Evolutionary conservation across 768 basidiomycete genomes (phyloP).

Genomic region (Russula sp.): DNA sequence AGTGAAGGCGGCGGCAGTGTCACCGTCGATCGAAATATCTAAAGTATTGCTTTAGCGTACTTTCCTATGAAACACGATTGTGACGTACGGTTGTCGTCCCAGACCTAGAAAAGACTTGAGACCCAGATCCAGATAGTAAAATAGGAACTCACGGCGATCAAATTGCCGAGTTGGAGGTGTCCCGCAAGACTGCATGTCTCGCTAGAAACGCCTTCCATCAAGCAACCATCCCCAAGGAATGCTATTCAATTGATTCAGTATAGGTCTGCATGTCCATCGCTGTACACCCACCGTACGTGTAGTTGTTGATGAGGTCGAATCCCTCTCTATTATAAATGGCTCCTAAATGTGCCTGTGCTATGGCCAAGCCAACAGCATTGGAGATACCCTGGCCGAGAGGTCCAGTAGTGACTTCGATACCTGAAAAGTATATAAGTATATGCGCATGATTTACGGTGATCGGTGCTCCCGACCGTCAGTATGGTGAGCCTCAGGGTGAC

Average conservation of each 20-base stretch:
- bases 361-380: slow-evolving; percentile 90
- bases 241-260: slow-evolving; percentile 38
- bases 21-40: slow-evolving; percentile 97
- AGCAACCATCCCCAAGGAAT: slow-evolving; percentile 91
- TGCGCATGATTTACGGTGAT: slow-evolving; percentile 4
- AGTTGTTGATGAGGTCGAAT: slow-evolving; percentile 78
- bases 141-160: slow-evolving; percentile 67
- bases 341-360: slow-evolving; percentile 85
- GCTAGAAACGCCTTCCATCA: slow-evolving; percentile 94
- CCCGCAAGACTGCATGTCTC: slow-evolving; percentile 92
- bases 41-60: slow-evolving; percentile 13
- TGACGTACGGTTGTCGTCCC: slow-evolving; percentile 88
- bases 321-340: slow-evolving; percentile 87
- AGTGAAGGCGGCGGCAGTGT: slow-evolving; percentile 89
- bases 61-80: neutral
- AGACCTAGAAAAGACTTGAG: slow-evolving; percentile 48
- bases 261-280: slow-evolving; percentile 1
- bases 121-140: slow-evolving; percentile 9
- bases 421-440: slow-evolving; percentile 31
- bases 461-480: slow-evolving; percentile 45
- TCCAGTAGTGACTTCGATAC: slow-evolving; percentile 90
- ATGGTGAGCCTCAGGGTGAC: slow-evolving; percentile 79
- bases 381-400: slow-evolving; percentile 94
- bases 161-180: slow-evolving; percentile 88
- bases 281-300: slow-evolving; percentile 69